A percentile compares a stretch with the other conserved stretches of the same genome.
phyloP scores from a whole-genome alignment of 2,329 filamentous ascomycete genomes.

The Triangularia setosa region DNA sequence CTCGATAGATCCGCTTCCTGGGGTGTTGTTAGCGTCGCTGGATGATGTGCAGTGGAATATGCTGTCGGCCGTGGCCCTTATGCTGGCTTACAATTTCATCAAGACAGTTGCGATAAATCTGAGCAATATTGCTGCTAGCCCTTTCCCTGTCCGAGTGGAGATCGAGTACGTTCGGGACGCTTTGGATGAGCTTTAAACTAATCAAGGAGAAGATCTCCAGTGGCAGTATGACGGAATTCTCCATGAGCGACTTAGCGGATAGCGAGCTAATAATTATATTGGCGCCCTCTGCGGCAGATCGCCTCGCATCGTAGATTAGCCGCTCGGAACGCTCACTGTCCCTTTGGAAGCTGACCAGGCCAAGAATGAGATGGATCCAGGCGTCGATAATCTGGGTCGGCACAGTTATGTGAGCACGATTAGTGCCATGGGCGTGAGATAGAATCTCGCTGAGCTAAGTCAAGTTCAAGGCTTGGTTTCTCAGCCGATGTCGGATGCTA shows the following conservation, averaged over 20 bases:
- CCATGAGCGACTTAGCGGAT: conserved; percentile 31
- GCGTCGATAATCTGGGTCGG: conserved; percentile 37
- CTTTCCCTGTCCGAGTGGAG: no score
- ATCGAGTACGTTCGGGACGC: conserved; percentile 28
- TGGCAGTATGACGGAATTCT: conserved; percentile 38
- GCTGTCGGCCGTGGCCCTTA: no score
- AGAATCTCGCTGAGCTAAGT: conserved; percentile 36
- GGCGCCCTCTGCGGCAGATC: not conserved
- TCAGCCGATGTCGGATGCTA: no score
- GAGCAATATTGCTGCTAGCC: no score
- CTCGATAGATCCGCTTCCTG: no score
- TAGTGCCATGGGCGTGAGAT: conserved; percentile 24
- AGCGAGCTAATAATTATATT: not conserved
- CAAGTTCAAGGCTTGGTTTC: conserved; percentile 18
- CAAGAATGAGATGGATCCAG: conserved; percentile 31
- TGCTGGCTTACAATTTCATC: no score
- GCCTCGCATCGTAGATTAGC: not conserved
- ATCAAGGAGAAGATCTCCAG: conserved; percentile 41
- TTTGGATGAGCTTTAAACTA: conserved; percentile 36
- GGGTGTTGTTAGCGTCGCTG: no score
- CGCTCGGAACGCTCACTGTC: not conserved
- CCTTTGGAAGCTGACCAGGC: not conserved
- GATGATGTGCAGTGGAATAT: no score
- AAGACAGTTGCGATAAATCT: no score
- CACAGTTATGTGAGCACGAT: conserved; percentile 31